A percentile compares a stretch with the other conserved stretches of the same genome.
Evolutionary conservation across 2,329 filamentous ascomycete genomes (phyloP).

Genomic region (Beauveria rudraprayagi): DNA sequence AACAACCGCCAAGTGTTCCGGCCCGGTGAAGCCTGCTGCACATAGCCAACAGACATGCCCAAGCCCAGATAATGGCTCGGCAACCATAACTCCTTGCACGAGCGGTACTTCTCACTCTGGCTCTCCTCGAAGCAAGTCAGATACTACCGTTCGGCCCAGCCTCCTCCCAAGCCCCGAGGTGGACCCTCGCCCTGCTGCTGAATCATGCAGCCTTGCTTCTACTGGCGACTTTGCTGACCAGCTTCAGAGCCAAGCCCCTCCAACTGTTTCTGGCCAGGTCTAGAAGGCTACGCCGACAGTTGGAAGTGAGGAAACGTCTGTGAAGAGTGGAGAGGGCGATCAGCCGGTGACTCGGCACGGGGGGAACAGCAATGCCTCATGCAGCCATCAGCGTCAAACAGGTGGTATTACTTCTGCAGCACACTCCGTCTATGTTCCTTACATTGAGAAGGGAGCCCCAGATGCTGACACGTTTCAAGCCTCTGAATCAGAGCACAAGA

Average conservation of each 20-base stretch:
- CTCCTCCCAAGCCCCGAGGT: not conserved
- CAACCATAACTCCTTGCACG: not conserved
- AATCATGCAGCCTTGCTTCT: not conserved
- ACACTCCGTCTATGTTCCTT: not conserved
- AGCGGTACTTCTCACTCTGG: not conserved
- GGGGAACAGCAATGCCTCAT: not conserved
- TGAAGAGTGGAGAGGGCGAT: not conserved
- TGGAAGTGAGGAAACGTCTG: not conserved
- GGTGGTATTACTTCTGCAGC: not conserved
- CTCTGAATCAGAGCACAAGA: not conserved
- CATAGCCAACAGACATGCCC: not conserved
- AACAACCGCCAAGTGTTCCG: not conserved
- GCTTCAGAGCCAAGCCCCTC: not conserved
- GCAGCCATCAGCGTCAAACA: not conserved
- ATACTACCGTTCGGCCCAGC: not conserved
- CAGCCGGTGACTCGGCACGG: too few relatives aligned
- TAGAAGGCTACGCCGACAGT: not conserved
- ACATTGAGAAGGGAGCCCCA: not conserved
- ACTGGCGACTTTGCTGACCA: not conserved
- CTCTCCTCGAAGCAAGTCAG: not conserved
- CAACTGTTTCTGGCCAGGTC: not conserved
- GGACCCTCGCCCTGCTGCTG: not conserved
- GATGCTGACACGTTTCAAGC: too few relatives aligned
- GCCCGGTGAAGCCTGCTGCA: not conserved
- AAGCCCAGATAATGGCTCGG: not conserved